Evolutionary conservation across 202 grass and related monocot species (phyloP).

Genomic region (Saccharum hybrid): DNA sequence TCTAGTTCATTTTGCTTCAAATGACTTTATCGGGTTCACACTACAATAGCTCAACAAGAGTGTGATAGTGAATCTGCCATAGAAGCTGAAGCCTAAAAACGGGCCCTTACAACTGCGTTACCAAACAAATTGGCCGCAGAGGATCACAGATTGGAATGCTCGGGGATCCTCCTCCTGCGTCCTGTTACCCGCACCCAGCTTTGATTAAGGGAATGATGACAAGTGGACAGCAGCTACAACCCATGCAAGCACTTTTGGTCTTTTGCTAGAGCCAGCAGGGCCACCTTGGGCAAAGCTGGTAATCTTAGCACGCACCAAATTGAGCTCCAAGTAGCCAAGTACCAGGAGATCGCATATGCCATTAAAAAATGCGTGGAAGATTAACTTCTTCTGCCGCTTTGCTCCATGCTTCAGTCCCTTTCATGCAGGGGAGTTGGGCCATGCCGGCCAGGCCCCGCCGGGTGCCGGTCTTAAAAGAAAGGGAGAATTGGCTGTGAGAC

Average conservation of each 20-base stretch:
- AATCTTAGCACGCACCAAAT: conserved; percentile 26
- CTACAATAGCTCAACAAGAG: too few relatives aligned
- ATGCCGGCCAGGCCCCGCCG: neutral
- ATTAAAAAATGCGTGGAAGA: conserved; percentile 8
- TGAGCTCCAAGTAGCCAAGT: conserved; percentile 29
- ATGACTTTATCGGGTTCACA: too few relatives aligned
- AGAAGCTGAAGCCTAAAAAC: too few relatives aligned
- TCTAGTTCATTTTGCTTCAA: too few relatives aligned
- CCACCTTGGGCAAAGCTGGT: conserved; percentile 28
- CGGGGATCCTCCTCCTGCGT: conserved; percentile 1
- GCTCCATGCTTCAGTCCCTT: conserved; percentile 53
- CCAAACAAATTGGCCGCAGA: conserved; percentile 1
- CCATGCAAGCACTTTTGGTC: conserved; percentile 62
- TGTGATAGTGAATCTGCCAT: too few relatives aligned
- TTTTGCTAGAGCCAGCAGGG: conserved; percentile 53
- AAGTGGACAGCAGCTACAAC: conserved; percentile 51
- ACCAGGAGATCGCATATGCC: neutral
- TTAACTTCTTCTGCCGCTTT: conserved; percentile 4
- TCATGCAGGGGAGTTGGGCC: conserved; percentile 18
- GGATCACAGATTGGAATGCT: neutral
- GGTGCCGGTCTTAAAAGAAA: conserved; percentile 36
- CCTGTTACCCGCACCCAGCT: neutral
- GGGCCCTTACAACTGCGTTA: too few relatives aligned
- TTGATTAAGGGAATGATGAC: conserved; percentile 82
- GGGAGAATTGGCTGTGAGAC: too few relatives aligned